phyloP scores from a whole-genome alignment of 331 rosid genomes.

The Phaseolus coccineus region DNA sequence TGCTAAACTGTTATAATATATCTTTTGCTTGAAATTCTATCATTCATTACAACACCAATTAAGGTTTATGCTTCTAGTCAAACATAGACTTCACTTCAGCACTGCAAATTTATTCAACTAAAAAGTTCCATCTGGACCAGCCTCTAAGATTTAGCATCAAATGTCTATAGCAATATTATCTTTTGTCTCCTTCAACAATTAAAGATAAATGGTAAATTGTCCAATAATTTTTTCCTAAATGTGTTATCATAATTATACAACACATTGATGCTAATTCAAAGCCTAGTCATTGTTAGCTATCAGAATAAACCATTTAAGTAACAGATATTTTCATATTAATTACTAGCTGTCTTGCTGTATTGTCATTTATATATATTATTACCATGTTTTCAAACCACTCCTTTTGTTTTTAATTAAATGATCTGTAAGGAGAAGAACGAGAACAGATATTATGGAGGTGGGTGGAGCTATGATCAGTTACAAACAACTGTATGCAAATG shows the following conservation, averaged over 20 bases:
- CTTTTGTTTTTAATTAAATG: background rate
- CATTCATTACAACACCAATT: background rate
- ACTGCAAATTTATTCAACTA: background rate
- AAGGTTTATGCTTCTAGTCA: background rate
- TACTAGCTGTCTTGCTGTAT: background rate
- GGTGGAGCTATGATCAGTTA: background rate
- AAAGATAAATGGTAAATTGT: background rate
- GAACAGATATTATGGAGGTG: background rate
- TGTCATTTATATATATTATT: background rate
- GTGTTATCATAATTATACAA: background rate
- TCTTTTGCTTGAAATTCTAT: background rate
- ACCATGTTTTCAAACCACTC: background rate
- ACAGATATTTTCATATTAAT: background rate
- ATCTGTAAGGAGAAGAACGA: background rate
- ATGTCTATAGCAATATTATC: background rate
- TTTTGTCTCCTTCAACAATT: conserved; percentile 8
- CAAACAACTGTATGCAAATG: conserved; percentile 13
- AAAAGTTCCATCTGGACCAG: background rate
- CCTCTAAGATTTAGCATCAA: background rate
- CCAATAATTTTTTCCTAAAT: background rate
- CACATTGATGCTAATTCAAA: background rate
- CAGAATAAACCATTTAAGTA: background rate
- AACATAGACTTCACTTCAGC: background rate
- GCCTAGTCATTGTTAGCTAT: background rate
- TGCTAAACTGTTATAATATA: background rate